Evolutionary conservation across 371 early-diverging fungal genomes (phyloP).

Genomic region (Rhizomucor pusillus): DNA sequence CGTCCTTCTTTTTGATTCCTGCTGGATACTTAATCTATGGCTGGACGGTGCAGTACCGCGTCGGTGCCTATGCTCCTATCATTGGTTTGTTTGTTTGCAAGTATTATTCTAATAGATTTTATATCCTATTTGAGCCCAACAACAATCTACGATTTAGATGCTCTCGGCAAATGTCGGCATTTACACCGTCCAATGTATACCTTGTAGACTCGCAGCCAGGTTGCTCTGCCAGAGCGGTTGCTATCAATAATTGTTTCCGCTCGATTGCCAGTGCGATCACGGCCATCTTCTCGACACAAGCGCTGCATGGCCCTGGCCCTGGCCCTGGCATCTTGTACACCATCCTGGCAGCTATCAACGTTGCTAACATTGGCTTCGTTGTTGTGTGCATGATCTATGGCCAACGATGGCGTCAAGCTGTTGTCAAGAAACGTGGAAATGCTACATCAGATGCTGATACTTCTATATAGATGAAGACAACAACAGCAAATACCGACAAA

Average conservation of each 20-base stretch:
- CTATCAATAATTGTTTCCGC: conserved; percentile 39
- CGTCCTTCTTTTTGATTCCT: conserved; percentile 33
- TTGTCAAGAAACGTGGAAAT: neutral
- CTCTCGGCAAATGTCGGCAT: conserved; percentile 29
- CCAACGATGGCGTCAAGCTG: conserved; percentile 19
- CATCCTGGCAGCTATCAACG: conserved; percentile 22
- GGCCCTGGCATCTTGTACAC: conserved; percentile 27
- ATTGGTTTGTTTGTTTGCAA: conserved; percentile 33
- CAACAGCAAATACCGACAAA: neutral
- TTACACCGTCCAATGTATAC: conserved; percentile 17
- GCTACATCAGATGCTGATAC: neutral
- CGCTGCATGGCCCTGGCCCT: conserved; percentile 17
- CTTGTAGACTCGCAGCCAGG: conserved; percentile 20
- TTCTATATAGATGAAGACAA: neutral
- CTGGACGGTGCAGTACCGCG: conserved; percentile 28
- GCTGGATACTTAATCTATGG: conserved; percentile 36
- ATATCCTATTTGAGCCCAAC: neutral
- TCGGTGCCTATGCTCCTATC: conserved; percentile 23
- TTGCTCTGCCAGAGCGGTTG: conserved; percentile 29
- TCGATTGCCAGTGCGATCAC: conserved; percentile 33
- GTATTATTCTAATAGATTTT: too few species aligned
- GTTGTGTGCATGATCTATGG: conserved; percentile 21
- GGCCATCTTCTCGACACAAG: conserved; percentile 23
- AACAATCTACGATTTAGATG: conserved; percentile 23
- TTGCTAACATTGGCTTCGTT: conserved; percentile 19